Base-by-base conservation (phyloP, 306 rosid genomes). In the Quercus berberidifolia region DNA sequence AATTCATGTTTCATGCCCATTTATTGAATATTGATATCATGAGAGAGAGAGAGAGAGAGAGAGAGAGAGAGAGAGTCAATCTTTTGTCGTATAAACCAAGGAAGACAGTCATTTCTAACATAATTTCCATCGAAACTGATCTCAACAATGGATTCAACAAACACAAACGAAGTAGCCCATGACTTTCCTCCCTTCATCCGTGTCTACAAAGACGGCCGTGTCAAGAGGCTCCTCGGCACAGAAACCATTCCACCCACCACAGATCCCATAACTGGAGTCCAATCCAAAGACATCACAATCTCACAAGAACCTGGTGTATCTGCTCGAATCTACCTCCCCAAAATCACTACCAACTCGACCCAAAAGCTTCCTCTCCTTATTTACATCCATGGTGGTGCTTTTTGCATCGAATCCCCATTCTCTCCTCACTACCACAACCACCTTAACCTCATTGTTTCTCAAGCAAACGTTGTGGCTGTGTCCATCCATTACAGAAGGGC, bases 331-430 rank as follows among this genome's bases (percentile, higher is more conserved):
- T 90, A 73, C 86, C 81, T 84, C 35, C 94, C 97, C 18, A 83
- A 84, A 19, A n/a, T 26, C 71, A 30, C 81, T 43, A 6, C 81
- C 52, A 6, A 58, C 38, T 46, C 77, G 0, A 0, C 54, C 74
- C 19, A 9, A 1, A 91, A 89, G 41, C 85, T 89, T 76, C 89
- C 93, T 3, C 84, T 92, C 52, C 81, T 92, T 0, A 55, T 92
- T 57, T 92, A 92, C 92, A 75, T 84, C 72, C 95, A 89, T 75
- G 97, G 94, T 18, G 93, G 94, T 3, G 93, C 86, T 14, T 90
- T 90, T 82, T 83, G 87, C 79, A 17, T 86, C 71, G 82, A 84
- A 77, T 0, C 86, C 18, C 83, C 92, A 11, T 85, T 18, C 74
- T 85, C 84, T 25, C 82, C 85, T 0, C 15, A 46, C 38, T 89